Evolutionary conservation across 164 flowering plant species (phyloP).

Genomic region (Piper betle): DNA sequence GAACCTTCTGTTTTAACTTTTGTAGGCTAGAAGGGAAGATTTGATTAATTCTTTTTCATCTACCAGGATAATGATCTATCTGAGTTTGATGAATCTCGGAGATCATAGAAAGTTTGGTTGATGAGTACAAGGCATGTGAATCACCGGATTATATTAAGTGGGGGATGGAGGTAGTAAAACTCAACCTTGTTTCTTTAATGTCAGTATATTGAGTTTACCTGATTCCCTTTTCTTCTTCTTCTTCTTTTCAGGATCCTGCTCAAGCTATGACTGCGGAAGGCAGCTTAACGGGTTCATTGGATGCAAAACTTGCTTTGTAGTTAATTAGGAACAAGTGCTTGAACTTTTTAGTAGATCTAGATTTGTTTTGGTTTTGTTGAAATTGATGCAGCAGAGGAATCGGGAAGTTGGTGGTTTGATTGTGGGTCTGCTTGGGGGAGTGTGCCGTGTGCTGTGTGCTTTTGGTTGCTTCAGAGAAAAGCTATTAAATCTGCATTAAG

Average conservation of each 20-base stretch:
- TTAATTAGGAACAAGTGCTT: no score
- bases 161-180: conserved; percentile 87
- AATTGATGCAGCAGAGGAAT: no score
- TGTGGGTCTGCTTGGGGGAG: no score
- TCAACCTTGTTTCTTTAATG: not conserved
- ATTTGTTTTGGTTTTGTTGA: no score
- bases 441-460: no score
- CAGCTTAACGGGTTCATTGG: conserved; percentile 56
- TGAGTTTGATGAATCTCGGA: conserved; percentile 98
- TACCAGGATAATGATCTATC: conserved; percentile 97
- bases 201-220: not conserved
- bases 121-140: conserved; percentile 98
- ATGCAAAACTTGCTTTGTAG: conserved; percentile 36
- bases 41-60: not conserved
- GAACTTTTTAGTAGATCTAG: no score
- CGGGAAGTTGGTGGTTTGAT: no score
- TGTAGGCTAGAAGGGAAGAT: not conserved
- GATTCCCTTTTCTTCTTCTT: no score
- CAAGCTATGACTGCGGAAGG: conserved; percentile 70
- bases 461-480: no score
- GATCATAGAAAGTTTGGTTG: conserved; percentile 88
- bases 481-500: no score
- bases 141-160: conserved; percentile 98
- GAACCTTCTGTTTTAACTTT: not conserved
- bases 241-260: conserved; percentile 57